phyloP scores from a whole-genome alignment of 176 grass and related monocot genomes.

The Otatea glauca region DNA sequence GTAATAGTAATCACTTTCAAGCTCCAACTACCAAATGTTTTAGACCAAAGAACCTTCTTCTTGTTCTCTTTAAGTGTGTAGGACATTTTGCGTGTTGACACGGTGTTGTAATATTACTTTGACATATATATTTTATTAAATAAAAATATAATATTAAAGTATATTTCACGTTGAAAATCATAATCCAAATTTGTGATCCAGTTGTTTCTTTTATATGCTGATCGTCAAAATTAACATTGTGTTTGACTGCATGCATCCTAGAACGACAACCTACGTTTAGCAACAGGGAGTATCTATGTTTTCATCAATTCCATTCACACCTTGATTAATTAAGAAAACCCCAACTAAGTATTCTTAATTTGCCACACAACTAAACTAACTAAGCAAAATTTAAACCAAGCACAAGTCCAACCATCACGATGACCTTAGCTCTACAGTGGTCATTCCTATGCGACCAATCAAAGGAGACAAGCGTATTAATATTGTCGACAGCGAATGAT shows the following conservation, averaged over 20 bases:
- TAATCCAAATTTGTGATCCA: not conserved
- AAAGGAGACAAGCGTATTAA: not conserved
- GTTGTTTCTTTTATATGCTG: not conserved
- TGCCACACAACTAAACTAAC: not conserved
- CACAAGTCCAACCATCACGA: constrained; percentile 33
- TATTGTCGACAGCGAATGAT: constrained; percentile 37
- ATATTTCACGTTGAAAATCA: not conserved
- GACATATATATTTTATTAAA: not conserved
- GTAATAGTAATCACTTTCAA: not conserved
- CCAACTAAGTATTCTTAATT: not conserved
- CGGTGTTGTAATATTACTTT: not conserved
- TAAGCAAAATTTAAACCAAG: constrained; percentile 16
- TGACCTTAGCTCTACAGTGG: constrained; percentile 19
- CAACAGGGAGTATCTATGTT: not conserved
- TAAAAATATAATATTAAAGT: too few relatives aligned
- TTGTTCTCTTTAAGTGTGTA: not conserved
- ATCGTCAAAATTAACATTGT: not conserved
- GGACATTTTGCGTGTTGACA: not conserved
- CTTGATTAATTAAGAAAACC: not conserved
- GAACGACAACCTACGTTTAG: not conserved
- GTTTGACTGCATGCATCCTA: not conserved
- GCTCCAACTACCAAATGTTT: not conserved
- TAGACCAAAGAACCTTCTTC: not conserved
- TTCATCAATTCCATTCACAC: constrained; percentile 30
- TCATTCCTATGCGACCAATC: constrained; percentile 51